Percentiles rank a stretch among this genome's conserved stretches.
Evolutionary conservation across 768 basidiomycete genomes (phyloP).

Genomic region (Lactarius hengduanensis): DNA sequence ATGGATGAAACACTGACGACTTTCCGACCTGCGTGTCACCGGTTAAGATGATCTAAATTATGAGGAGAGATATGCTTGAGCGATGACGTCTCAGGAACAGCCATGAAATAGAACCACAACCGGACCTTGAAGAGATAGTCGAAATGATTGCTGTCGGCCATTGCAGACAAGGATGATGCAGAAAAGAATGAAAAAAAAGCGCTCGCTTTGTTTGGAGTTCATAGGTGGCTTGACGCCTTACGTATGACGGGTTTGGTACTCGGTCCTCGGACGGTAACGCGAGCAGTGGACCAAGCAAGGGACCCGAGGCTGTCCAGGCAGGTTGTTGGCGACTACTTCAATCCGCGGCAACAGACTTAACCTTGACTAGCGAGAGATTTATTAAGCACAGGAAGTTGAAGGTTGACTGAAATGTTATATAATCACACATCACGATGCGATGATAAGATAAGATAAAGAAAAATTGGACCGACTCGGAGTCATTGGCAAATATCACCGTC

Average conservation of each 20-base stretch:
- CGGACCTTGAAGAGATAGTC: conserved; percentile 98
- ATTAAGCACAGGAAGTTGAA: too few relatives aligned
- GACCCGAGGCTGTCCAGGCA: not conserved
- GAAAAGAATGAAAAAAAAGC: not conserved
- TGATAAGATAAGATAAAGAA: not conserved
- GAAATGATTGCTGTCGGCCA: conserved; percentile 49
- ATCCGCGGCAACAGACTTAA: not conserved
- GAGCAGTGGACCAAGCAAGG: not conserved
- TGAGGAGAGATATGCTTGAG: not conserved
- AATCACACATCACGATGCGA: not conserved
- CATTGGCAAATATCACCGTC: not conserved
- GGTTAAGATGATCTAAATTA: conserved; percentile 86
- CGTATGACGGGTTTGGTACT: not conserved
- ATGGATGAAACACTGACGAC: conserved; percentile 71
- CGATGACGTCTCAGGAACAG: not conserved
- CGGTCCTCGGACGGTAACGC: not conserved
- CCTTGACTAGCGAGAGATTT: too few relatives aligned
- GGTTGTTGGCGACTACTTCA: not conserved
- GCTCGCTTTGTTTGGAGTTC: not conserved
- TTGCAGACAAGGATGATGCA: not conserved
- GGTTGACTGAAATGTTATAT: not conserved
- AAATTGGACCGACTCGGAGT: not conserved
- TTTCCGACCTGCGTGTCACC: conserved; percentile 99
- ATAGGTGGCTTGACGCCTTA: not conserved
- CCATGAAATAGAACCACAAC: conserved; percentile 3